Evolutionary conservation across 2,329 filamentous ascomycete species (phyloP), one percentile per base, ranked within the genome.

Genomic region (Reticulascus tulasneorum): DNA sequence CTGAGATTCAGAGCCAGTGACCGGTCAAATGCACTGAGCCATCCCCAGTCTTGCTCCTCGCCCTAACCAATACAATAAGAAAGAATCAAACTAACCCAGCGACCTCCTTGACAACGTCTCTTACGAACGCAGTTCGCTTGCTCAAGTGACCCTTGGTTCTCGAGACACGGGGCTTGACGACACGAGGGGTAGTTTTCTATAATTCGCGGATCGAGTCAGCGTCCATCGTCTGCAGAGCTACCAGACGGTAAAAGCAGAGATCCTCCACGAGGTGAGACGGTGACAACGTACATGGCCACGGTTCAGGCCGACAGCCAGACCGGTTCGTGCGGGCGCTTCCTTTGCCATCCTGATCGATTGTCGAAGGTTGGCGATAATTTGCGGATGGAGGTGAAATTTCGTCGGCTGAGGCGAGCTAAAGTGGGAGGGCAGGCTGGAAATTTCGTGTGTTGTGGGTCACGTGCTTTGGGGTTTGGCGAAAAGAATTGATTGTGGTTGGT

Each of bases 91-190:
- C 83, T 62, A 81, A 89, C 85, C 86, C 93, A 70, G 90, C 83
- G 69, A 97, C 93, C 78, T 98, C 93, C 80, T 94, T 94, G 69
- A 95, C 88, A 66, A 98, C 84, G 64, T 96, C 90, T 59, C 93
- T 82, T 57, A 97, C 91, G 74, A 98, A 97, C 59, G 86, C 82
- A 58, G 93, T 97, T 63, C 90, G 84, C 84, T 94, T 95, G 77
- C 86, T 94, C 63, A 94, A 76, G 73, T 93, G 86, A 58, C 93
- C 93, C 82, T 96, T 97, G 75, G 82, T 90, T 58, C 84, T 77
- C 62, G 82, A 86, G 60, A 90, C 79, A 60, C 84, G 80, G 60
- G 79, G 79, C 77, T 89, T 90, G 66, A 71, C 67, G 61, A 84
- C 82, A 63, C 87, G 80, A 57, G 81, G 65, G 56, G 85, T 89